Base-by-base conservation (phyloP, 75 land plant genomes). In the Azolla pinnata region DNA sequence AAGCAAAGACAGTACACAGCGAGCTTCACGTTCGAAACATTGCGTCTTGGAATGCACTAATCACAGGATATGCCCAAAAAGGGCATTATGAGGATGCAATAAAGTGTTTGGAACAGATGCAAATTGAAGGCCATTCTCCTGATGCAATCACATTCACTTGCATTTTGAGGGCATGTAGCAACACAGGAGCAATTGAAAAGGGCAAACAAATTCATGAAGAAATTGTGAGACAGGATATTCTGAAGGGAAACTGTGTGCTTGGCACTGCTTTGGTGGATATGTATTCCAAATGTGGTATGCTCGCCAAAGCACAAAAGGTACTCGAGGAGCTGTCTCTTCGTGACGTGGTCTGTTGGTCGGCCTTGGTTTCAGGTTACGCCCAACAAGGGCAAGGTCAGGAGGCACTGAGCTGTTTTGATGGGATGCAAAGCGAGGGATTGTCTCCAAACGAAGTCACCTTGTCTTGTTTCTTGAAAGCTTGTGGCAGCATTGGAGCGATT, bases 321-420 rank as follows among this genome's bases (percentile, higher is more conserved):
- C 63, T 66, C 27, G 31, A 55, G 16, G 18, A 25, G 4, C 33
- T 55, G 2, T 67, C 77, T 25, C 47, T 52, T 34, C 77, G 57
- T 49, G 70, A 80, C 60, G 65, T 66, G 0, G 72, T 83, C 26
- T 73, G 75, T 0, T 83, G 83, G 83, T 80, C 72, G 29, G 71
- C 83, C 0, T 44, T 83, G 18, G 76, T 83, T 65, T 32, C 72
- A 19, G 80, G 80, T 0, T 76, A 72, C 40, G 78, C 75, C 0
- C 80, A 76, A 24, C 60, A 77, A 16, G 68, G 69, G 54, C 69
- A 65, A 9, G 67, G 63, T 67, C 64, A 69, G 57, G 18, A 54
- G 33, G 71, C 77, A 34, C 38, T 76, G 29, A 35, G 67, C 23
- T 52, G 76, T 1, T 80, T 72, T 46, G 7, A 4, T 0, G 33